These are phyloP conservation scores for Boletus reticuloceps DNA, from an alignment of 768 basidiomycete genomes.

Conservation along the genomic window DNA sequence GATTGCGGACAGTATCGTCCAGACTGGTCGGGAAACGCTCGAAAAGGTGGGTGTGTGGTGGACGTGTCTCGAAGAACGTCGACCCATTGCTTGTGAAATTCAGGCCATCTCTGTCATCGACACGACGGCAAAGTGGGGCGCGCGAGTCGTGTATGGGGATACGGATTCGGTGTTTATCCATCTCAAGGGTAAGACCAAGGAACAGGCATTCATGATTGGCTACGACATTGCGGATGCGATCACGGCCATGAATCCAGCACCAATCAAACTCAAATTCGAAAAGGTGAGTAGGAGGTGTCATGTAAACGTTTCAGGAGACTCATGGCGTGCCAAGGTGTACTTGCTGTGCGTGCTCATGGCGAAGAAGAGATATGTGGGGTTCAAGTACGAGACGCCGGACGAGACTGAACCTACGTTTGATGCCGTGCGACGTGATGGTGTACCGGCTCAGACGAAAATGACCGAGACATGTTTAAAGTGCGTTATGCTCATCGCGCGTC, in stretches of 20 bases:
- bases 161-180: conserved; percentile 95
- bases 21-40: conserved; percentile 41
- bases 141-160: conserved; percentile 93
- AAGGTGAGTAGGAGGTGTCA: conserved; percentile 53
- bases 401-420: conserved; percentile 82
- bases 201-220: conserved; percentile 91
- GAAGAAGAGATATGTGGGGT: conserved; percentile 98
- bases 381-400: conserved; percentile 86
- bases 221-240: conserved; percentile 88
- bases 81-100: neutral
- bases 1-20: conserved; percentile 98
- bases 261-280: conserved; percentile 96
- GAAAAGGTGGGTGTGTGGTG: too few relatives aligned
- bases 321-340: conserved; percentile 65
- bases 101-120: conserved; percentile 86
- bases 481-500: conserved; percentile 10
- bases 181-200: conserved; percentile 86
- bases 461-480: conserved; percentile 87
- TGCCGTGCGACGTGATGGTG: conserved; percentile 89
- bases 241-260: conserved; percentile 83
- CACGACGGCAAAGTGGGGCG: conserved; percentile 79
- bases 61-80: too few relatives aligned
- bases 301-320: neutral
- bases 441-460: conserved; percentile 91
- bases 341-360: conserved; percentile 93